These are phyloP conservation scores for Nicotiana undulata DNA, from an alignment of 257 asterid species.

Conservation along the genomic window DNA sequence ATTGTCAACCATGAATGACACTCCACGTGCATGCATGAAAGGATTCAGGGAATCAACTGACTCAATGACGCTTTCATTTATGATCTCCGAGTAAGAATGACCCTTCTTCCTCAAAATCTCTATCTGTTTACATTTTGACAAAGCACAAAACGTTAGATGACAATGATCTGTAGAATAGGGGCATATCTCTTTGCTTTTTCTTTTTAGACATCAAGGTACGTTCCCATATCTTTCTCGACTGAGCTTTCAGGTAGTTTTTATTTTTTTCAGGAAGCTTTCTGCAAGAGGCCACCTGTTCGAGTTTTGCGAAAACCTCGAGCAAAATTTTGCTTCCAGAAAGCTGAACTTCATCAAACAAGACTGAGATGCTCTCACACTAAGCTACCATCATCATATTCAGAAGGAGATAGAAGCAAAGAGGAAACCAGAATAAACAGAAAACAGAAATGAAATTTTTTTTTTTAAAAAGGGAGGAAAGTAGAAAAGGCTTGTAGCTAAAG, in stretches of 20 bases:
- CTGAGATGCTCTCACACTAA: background rate
- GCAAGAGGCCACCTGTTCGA: background rate
- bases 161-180: background rate
- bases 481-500: background rate
- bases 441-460: background rate
- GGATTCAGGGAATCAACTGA: slow-evolving; percentile 92
- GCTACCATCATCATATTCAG: background rate
- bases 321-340: background rate
- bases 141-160: background rate
- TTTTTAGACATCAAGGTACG: background rate
- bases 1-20: slow-evolving; percentile 93
- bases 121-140: slow-evolving; percentile 36
- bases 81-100: slow-evolving; percentile 90
- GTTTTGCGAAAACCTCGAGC: background rate
- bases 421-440: background rate
- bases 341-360: background rate
- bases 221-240: background rate
- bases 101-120: slow-evolving; percentile 93
- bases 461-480: too few relatives aligned
- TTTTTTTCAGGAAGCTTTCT: background rate
- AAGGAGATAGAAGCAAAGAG: background rate
- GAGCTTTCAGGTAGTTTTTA: background rate
- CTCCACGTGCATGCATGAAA: slow-evolving; percentile 99
- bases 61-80: slow-evolving; percentile 86
- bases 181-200: background rate